Evolutionary conservation across 495 filamentous ascomycete species (phyloP).

Genomic region (Penicilliopsis zonata): DNA sequence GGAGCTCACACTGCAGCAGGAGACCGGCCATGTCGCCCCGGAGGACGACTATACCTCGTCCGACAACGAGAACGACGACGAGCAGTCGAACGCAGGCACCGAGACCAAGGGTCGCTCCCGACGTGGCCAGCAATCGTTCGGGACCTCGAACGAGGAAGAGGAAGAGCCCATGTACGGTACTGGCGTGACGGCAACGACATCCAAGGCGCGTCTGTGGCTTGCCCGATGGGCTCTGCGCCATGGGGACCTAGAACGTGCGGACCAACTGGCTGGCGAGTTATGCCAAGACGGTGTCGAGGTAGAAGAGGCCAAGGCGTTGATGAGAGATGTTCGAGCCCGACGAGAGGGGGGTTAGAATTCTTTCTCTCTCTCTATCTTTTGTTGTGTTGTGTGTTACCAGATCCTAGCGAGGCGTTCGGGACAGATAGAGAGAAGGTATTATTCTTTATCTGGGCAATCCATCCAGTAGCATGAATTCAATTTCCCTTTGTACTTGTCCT

Average conservation of each 20-base stretch:
- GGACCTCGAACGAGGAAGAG: conserved; percentile 38
- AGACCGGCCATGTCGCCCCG: conserved; percentile 41
- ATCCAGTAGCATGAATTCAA: no score
- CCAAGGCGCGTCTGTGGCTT: conserved; percentile 89
- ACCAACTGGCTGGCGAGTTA: conserved; percentile 74
- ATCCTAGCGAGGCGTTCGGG: no score
- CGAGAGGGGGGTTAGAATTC: conserved; percentile 38
- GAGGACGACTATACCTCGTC: conserved; percentile 17
- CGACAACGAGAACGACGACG: conserved; percentile 25
- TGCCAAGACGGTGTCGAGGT: conserved; percentile 96
- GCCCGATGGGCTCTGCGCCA: conserved; percentile 65
- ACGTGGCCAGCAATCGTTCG: conserved; percentile 16
- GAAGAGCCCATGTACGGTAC: conserved; percentile 41
- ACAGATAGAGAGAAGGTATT: no score
- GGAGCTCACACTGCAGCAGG: conserved; percentile 87
- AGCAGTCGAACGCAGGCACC: conserved; percentile 17
- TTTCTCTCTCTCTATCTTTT: conserved; percentile 3
- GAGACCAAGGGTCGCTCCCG: neutral
- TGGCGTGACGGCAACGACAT: conserved; percentile 78
- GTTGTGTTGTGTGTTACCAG: no score
- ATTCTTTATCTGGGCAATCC: no score
- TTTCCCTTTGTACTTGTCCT: no score
- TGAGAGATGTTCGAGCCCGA: conserved; percentile 76
- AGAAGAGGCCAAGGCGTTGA: conserved; percentile 93
- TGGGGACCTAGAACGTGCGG: conserved; percentile 62